Evolutionary conservation across 306 rosid species (phyloP).

Genomic region (Mucuna pruriens): DNA sequence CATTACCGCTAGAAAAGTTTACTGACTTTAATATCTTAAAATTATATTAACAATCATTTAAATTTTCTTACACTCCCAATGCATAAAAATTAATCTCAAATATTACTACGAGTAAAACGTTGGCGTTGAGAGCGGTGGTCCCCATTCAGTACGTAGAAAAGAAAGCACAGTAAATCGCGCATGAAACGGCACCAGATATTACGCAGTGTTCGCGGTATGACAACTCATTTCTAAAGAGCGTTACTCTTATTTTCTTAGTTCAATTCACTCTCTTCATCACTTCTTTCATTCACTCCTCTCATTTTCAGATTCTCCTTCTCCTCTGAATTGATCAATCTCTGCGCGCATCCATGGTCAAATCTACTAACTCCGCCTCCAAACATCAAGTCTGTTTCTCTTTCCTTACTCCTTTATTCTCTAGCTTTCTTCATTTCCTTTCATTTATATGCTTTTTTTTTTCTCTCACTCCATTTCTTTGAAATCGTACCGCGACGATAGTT

Average conservation of each 20-base stretch:
- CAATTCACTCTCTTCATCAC: not conserved
- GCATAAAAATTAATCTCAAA: not conserved
- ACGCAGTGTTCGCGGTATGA: not conserved
- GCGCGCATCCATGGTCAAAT: constrained; percentile 45
- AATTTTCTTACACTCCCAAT: no score
- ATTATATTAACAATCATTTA: not conserved
- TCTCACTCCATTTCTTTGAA: not conserved
- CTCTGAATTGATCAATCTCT: constrained; percentile 3
- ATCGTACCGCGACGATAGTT: not conserved
- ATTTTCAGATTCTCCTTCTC: not conserved
- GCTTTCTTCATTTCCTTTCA: not conserved
- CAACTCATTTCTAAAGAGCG: not conserved
- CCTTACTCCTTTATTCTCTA: not conserved
- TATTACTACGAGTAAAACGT: not conserved
- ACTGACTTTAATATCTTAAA: not conserved
- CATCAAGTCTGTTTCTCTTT: constrained; percentile 50
- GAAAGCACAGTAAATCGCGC: not conserved
- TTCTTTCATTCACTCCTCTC: constrained; percentile 2
- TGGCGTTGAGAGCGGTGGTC: not conserved
- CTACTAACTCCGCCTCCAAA: constrained; percentile 41
- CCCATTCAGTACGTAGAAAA: not conserved
- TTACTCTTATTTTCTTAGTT: not conserved
- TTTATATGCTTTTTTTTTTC: not conserved
- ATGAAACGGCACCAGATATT: constrained; percentile 22
- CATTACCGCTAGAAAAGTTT: no score